Percentiles rank a stretch among this genome's conserved stretches.
Conservation (phyloP, 345 rosid genomes). For the Rhodamnia argentea region DNA sequence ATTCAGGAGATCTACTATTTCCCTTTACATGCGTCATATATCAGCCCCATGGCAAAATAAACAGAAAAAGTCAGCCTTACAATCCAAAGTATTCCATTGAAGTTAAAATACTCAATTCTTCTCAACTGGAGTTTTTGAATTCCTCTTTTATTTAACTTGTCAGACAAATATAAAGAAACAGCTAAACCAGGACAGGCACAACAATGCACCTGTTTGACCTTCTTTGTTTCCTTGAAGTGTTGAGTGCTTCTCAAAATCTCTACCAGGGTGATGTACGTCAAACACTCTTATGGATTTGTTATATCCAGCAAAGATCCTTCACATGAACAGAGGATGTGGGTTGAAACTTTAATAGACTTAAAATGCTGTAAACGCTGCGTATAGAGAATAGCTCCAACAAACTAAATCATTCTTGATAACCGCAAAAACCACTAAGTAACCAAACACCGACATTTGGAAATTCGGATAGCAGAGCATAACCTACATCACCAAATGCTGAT, state of each 20-base stretch:
- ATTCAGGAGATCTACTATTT: background rate
- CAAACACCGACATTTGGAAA: background rate
- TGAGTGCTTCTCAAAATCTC: conserved; percentile 70
- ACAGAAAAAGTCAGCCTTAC: background rate
- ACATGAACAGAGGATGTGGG: background rate
- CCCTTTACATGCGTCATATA: background rate
- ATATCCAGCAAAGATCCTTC: conserved; percentile 89
- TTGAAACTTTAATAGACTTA: background rate
- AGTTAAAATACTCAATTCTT: background rate
- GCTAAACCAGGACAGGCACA: background rate
- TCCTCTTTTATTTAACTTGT: background rate
- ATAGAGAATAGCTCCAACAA: background rate
- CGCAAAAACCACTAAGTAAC: background rate
- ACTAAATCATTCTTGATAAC: background rate
- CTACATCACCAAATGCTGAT: background rate
- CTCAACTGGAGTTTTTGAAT: background rate
- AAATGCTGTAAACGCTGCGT: background rate
- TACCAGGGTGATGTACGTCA: conserved; percentile 92
- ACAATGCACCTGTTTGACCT: conserved; percentile 72
- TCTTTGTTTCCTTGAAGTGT: conserved; percentile 79
- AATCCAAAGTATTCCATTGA: too few relatives aligned
- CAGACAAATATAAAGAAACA: background rate
- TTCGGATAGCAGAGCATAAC: background rate
- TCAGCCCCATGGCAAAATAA: background rate
- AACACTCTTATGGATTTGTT: conserved; percentile 79